Evolutionary conservation across 306 rosid genomes (phyloP).

Genomic region (Dalbergia cochinchinensis): DNA sequence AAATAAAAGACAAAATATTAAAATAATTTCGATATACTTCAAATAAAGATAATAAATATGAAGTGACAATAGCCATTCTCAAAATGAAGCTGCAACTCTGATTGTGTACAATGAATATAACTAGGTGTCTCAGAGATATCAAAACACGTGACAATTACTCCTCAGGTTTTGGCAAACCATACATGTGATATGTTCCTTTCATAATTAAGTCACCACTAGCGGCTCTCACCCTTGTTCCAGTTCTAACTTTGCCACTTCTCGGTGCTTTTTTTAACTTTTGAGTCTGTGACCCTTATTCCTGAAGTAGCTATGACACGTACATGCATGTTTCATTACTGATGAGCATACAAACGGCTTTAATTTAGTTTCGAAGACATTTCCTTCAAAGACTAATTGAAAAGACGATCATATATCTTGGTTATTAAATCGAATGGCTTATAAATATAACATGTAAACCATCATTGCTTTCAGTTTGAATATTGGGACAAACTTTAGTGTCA

Average conservation of each 20-base stretch:
- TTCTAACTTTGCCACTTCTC: not conserved
- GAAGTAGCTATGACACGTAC: not conserved
- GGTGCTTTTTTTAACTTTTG: no score
- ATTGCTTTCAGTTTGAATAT: no score
- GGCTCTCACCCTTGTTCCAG: not conserved
- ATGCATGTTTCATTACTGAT: not conserved
- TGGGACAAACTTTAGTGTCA: not conserved
- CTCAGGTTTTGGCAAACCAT: not conserved
- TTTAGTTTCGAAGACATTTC: not conserved
- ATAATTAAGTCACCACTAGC: not conserved
- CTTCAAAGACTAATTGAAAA: no score
- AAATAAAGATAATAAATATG: no score
- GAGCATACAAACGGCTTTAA: not conserved
- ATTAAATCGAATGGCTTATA: not conserved
- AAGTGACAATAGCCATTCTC: no score
- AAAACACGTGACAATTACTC: not conserved
- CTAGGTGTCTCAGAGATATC: not conserved
- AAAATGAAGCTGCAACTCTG: not conserved
- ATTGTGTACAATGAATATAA: not conserved
- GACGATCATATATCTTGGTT: not conserved
- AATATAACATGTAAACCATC: no score
- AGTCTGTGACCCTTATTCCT: no score
- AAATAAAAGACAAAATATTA: no score
- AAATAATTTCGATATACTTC: no score
- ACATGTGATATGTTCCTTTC: not conserved